Evolutionary conservation across 1,284 basidiomycete genomes (phyloP).

Genomic region (Papiliotrema flavescens): DNA sequence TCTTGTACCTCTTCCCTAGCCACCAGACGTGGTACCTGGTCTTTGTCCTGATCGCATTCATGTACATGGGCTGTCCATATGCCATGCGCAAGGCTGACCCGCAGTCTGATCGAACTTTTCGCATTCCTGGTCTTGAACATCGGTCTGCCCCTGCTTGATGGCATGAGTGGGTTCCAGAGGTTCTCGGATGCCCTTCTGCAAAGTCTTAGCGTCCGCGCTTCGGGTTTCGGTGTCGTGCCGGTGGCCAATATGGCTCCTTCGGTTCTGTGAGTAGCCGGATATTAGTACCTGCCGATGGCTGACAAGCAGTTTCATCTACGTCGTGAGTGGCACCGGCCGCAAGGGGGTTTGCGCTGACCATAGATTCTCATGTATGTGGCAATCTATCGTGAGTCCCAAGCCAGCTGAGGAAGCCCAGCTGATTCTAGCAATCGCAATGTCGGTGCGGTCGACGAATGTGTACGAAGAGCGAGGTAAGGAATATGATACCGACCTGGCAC

Average conservation of each 20-base stretch:
- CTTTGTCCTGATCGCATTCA: slow-evolving; percentile 23
- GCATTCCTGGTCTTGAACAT: slow-evolving; percentile 33
- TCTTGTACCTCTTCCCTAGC: slow-evolving; percentile 39
- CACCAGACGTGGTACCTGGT: slow-evolving; percentile 41
- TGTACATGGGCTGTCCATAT: slow-evolving; percentile 16
- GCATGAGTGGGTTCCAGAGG: slow-evolving; percentile 18
- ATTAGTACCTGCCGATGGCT: background rate
- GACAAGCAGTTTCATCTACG: slow-evolving; percentile 23
- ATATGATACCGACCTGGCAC: background rate
- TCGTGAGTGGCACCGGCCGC: slow-evolving; percentile 20
- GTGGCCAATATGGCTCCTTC: slow-evolving; percentile 28
- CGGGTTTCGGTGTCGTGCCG: slow-evolving; percentile 32
- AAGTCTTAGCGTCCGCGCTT: slow-evolving; percentile 29
- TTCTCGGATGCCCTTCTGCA: slow-evolving; percentile 34
- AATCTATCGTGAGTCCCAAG: slow-evolving; percentile 31
- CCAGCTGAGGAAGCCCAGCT: background rate
- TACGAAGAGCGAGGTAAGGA: slow-evolving; percentile 35
- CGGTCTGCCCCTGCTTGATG: slow-evolving; percentile 20
- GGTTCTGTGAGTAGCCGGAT: slow-evolving; percentile 21
- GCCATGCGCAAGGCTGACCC: background rate
- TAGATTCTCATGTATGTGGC: slow-evolving; percentile 40
- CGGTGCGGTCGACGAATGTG: slow-evolving; percentile 39
- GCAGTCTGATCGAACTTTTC: slow-evolving; percentile 26
- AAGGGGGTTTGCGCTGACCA: no score
- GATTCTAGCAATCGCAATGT: slow-evolving; percentile 31